Percentiles rank a stretch among this genome's conserved stretches.
phyloP scores from a whole-genome alignment of 2,329 filamentous ascomycete genomes.

The Nothophaeocryptopus gaeumannii region DNA sequence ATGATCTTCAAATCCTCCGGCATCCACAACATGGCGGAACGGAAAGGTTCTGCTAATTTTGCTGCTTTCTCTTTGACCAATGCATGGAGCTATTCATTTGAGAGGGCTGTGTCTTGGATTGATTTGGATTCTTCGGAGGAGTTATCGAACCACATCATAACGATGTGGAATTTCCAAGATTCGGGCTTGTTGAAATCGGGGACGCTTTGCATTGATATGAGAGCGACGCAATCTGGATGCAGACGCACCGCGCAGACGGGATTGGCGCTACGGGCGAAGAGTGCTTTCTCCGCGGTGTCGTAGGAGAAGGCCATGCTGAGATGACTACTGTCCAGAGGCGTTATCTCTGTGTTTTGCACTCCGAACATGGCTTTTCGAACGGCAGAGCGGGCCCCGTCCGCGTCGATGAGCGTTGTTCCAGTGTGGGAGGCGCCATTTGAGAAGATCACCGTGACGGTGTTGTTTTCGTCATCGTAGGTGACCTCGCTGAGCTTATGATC shows the following conservation, averaged over 20 bases:
- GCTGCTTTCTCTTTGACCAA: constrained; percentile 3
- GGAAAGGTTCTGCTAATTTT: constrained; percentile 18
- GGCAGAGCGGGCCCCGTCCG: constrained; percentile 22
- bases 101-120: too few species aligned
- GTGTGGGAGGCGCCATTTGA: constrained; percentile 13
- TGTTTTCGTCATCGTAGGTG: constrained; percentile 7
- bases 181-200: constrained; percentile 14
- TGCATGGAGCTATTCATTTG: background rate
- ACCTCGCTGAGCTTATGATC: constrained; percentile 11
- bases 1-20: constrained; percentile 13
- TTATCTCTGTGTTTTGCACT: background rate
- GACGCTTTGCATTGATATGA: constrained; percentile 17
- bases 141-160: background rate
- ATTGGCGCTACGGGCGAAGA: constrained; percentile 17
- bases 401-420: constrained; percentile 21
- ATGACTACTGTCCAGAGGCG: constrained; percentile 10
- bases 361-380: constrained; percentile 19
- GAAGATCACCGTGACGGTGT: constrained; percentile 19
- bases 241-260: constrained; percentile 15
- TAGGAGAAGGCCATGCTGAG: constrained; percentile 17
- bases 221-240: constrained; percentile 11
- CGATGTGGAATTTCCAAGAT: constrained; percentile 12
- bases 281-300: constrained; percentile 2
- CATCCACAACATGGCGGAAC: constrained; percentile 15
- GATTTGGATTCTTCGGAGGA: too few species aligned